These are phyloP conservation scores for Liriodendron chinense DNA, from an alignment of 164 flowering plant species.

Conservation along the genomic window DNA sequence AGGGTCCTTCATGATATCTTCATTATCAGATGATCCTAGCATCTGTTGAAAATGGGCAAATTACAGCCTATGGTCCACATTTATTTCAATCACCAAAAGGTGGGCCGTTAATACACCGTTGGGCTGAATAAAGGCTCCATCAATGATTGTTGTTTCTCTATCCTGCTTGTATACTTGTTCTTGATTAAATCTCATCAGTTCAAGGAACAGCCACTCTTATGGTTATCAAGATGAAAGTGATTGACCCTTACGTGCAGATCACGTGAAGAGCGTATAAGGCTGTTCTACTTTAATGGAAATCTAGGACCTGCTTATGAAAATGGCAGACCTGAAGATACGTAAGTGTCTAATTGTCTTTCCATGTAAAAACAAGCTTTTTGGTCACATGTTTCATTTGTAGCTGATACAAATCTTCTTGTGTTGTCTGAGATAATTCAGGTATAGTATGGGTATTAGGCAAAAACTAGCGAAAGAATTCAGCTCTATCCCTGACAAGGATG, in stretches of 20 bases:
- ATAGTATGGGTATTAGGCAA: slow-evolving; percentile 98
- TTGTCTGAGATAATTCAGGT: slow-evolving; percentile 42
- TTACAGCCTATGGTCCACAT: too few species aligned
- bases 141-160: too few species aligned
- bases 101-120: too few species aligned
- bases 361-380: background rate
- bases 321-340: slow-evolving; percentile 93
- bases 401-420: background rate
- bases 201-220: background rate
- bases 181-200: background rate
- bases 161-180: background rate
- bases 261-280: slow-evolving; percentile 54
- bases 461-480: slow-evolving; percentile 87
- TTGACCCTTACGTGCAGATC: slow-evolving; percentile 46
- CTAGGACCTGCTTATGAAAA: slow-evolving; percentile 73
- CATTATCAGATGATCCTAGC: background rate
- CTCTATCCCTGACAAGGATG: slow-evolving; percentile 80
- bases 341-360: slow-evolving; percentile 30
- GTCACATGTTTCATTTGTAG: background rate
- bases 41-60: background rate
- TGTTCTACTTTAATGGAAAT: slow-evolving; percentile 97
- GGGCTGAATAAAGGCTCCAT: too few species aligned
- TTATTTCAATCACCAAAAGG: too few species aligned
- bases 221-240: slow-evolving; percentile 1
- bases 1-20: background rate